These are phyloP conservation scores for Hypoxylon sp. DNA, from an alignment of 2,329 filamentous ascomycete species.

Conservation along the genomic window DNA sequence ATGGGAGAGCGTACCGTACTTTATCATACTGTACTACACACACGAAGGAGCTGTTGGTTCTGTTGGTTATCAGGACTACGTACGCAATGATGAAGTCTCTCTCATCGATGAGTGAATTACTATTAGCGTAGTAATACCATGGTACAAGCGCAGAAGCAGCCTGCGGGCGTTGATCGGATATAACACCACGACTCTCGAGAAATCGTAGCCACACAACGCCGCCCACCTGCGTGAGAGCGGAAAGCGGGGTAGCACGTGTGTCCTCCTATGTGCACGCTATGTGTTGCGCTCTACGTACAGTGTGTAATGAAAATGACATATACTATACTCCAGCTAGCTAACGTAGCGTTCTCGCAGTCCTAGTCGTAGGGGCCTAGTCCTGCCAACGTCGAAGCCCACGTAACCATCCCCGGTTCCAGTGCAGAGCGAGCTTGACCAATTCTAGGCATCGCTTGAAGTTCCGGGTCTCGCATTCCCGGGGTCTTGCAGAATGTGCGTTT, in stretches of 20 bases:
- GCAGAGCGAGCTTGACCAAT: conserved; percentile 40
- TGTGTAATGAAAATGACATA: background rate
- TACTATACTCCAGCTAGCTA: conserved; percentile 1
- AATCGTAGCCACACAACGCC: conserved; percentile 25
- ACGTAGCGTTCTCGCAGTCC: conserved; percentile 16
- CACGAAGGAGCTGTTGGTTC: background rate
- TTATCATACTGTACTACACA: conserved; percentile 1
- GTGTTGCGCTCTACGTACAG: conserved; percentile 9
- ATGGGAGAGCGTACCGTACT: conserved; percentile 25
- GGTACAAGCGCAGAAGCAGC: conserved; percentile 13
- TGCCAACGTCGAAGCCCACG: conserved; percentile 19
- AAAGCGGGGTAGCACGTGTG: conserved; percentile 45
- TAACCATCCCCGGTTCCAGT: conserved; percentile 38
- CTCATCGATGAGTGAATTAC: conserved; percentile 28
- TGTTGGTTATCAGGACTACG: conserved; percentile 7
- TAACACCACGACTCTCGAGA: conserved; percentile 23
- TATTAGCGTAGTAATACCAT: conserved; percentile 41
- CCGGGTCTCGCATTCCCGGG: conserved; percentile 35
- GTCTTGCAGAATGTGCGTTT: conserved; percentile 37
- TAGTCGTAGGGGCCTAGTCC: conserved; percentile 22
- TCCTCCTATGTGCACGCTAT: background rate
- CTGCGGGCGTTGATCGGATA: conserved; percentile 40
- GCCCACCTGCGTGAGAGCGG: conserved; percentile 26
- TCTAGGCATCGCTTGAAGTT: conserved; percentile 34
- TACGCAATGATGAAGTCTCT: conserved; percentile 17